Conservation (phyloP, 1,284 basidiomycete species). For the Naganishia cerealis region DNA sequence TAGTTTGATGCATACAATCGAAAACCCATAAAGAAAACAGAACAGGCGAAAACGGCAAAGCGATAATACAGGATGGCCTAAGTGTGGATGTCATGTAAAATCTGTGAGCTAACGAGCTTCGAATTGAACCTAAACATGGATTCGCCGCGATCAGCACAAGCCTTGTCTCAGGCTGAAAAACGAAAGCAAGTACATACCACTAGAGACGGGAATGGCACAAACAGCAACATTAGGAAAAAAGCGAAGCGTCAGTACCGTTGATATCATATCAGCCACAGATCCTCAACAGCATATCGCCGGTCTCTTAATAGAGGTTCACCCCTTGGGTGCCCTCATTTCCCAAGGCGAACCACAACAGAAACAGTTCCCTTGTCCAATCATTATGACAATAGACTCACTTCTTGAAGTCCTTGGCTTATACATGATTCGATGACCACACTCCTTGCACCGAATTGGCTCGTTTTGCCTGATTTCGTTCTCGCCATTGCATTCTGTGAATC, state of each 20-base stretch:
- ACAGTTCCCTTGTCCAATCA: neutral
- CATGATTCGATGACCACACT: conserved; percentile 98
- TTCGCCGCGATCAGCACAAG: conserved; percentile 41
- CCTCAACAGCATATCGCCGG: neutral
- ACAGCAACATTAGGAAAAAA: conserved; percentile 30
- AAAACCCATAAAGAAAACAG: neutral
- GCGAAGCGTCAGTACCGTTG: conserved; percentile 17
- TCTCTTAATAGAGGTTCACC: neutral
- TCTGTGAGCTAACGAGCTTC: conserved; percentile 66
- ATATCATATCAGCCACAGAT: neutral
- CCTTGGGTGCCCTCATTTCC: neutral
- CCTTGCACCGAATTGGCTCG: conserved; percentile 92
- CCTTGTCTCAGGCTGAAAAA: too few species aligned
- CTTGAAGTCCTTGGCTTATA: conserved; percentile 95
- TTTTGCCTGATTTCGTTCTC: conserved; percentile 89
- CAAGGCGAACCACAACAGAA: neutral
- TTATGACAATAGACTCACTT: conserved; percentile 64
- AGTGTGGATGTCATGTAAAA: neutral
- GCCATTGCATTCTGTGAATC: conserved; percentile 76
- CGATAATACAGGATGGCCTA: conserved; percentile 5
- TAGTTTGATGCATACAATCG: neutral
- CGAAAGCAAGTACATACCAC: conserved; percentile 9
- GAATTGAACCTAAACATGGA: conserved; percentile 66
- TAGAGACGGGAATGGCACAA: neutral
- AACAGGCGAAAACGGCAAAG: neutral